Evolutionary conservation across 768 basidiomycete species (phyloP).

Genomic region (Sarcomyxa edulis): DNA sequence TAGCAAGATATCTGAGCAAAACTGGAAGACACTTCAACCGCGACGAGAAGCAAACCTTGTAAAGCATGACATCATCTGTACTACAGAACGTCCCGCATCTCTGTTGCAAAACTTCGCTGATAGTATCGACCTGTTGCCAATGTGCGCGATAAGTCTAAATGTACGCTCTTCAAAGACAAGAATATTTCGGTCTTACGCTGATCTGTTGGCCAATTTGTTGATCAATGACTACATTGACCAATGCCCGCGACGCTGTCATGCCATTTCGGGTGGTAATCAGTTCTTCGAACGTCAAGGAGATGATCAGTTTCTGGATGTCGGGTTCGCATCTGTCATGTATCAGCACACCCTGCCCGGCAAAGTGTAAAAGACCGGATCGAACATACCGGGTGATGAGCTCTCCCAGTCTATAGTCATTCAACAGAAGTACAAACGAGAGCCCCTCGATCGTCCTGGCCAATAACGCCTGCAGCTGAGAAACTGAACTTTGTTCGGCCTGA

Average conservation of each 20-base stretch:
- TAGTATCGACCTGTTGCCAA: conserved; percentile 77
- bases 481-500: conserved; percentile 78
- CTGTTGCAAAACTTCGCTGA: conserved; percentile 91
- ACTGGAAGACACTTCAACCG: conserved; percentile 5
- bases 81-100: conserved; percentile 98
- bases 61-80: conserved; percentile 95
- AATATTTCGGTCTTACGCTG: conserved; percentile 56
- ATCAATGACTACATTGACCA: conserved; percentile 95
- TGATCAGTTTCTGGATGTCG: conserved; percentile 65
- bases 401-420: conserved; percentile 86
- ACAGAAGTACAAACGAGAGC: conserved; percentile 85
- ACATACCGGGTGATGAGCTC: conserved; percentile 80
- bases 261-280: conserved; percentile 84
- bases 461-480: conserved; percentile 70
- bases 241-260: conserved; percentile 77
- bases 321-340: conserved; percentile 69
- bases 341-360: too few species aligned
- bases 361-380: too few species aligned
- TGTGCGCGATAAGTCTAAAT: conserved; percentile 10
- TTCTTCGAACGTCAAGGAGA: conserved; percentile 75
- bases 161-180: neutral
- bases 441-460: conserved; percentile 88
- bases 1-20: conserved; percentile 23
- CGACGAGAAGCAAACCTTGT: conserved; percentile 60
- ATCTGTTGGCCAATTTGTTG: conserved; percentile 97